A percentile compares a stretch with the other conserved stretches of the same genome.
Conservation (phyloP, 2,329 filamentous ascomycete species). For the Fusarium chaquense region DNA sequence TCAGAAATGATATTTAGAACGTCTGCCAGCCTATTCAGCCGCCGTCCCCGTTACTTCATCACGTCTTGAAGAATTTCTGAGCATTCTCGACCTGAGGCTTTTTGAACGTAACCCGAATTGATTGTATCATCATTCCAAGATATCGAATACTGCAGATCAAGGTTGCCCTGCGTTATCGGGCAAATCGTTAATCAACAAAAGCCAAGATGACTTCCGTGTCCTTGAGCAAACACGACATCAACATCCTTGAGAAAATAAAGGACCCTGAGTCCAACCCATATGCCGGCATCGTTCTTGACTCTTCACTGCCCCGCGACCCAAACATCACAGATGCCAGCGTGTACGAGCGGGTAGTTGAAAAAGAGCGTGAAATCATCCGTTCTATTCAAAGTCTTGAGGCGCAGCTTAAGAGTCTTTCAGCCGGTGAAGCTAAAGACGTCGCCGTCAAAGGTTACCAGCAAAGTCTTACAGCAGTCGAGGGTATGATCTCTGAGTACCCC, state of each 20-base stretch:
- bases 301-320: constrained; percentile 67
- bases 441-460: constrained; percentile 60
- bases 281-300: constrained; percentile 65
- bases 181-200: constrained; percentile 12
- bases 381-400: constrained; percentile 68
- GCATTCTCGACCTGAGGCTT: constrained; percentile 15
- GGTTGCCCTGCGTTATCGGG: constrained; percentile 3
- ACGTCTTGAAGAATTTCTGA: constrained; percentile 14
- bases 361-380: constrained; percentile 66
- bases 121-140: not conserved
- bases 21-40: constrained; percentile 13
- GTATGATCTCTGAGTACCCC: constrained; percentile 69
- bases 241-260: constrained; percentile 74
- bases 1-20: constrained; percentile 36
- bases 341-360: constrained; percentile 64
- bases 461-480: constrained; percentile 63
- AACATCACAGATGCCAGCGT: constrained; percentile 63
- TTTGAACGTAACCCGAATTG: not conserved
- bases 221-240: constrained; percentile 69
- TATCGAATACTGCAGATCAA: constrained; percentile 5
- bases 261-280: constrained; percentile 73
- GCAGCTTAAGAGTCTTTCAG: constrained; percentile 60
- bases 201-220: constrained; percentile 60
- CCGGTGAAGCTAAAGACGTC: constrained; percentile 52
- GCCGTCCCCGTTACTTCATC: constrained; percentile 19